Evolutionary conservation across 139 green algal species (phyloP).

Genomic region (Chlamydomonas sp.): DNA sequence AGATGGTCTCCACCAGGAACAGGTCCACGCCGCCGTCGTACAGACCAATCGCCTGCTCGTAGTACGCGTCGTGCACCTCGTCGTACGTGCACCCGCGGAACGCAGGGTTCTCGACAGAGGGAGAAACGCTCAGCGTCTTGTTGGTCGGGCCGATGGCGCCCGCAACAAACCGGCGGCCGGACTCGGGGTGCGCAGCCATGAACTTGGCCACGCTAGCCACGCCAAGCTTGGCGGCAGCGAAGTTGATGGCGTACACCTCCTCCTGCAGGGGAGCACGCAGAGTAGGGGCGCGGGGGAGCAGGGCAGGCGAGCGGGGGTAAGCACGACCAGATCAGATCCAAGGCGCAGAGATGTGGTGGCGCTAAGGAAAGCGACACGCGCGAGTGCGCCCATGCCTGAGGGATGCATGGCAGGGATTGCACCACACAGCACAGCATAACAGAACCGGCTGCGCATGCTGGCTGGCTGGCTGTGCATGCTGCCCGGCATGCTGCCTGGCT

Average conservation of each 20-base stretch:
- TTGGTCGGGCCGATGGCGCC: conserved; percentile 94
- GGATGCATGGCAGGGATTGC: no score
- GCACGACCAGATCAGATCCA: no score
- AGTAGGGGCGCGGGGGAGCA: no score
- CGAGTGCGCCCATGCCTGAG: no score
- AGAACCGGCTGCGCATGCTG: no score
- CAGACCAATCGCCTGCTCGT: conserved; percentile 80
- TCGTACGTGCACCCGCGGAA: conserved; percentile 91
- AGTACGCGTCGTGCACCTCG: conserved; percentile 92
- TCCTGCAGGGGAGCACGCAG: no score
- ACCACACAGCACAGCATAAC: no score
- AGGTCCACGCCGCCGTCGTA: conserved; percentile 87
- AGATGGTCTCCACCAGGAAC: conserved; percentile 98
- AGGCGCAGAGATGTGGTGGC: no score
- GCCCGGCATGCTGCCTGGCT: no score
- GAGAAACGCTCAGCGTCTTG: conserved; percentile 92
- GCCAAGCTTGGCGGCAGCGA: conserved; percentile 73
- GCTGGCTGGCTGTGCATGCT: no score
- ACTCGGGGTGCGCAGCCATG: conserved; percentile 73
- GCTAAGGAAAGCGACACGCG: no score
- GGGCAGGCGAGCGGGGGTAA: no score
- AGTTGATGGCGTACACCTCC: conserved; percentile 91
- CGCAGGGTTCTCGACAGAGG: conserved; percentile 94
- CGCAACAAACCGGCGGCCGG: conserved; percentile 79
- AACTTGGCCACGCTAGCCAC: conserved; percentile 63